Base-by-base conservation (phyloP, 1,139 yeast genomes). In the Candida tropicalis region DNA sequence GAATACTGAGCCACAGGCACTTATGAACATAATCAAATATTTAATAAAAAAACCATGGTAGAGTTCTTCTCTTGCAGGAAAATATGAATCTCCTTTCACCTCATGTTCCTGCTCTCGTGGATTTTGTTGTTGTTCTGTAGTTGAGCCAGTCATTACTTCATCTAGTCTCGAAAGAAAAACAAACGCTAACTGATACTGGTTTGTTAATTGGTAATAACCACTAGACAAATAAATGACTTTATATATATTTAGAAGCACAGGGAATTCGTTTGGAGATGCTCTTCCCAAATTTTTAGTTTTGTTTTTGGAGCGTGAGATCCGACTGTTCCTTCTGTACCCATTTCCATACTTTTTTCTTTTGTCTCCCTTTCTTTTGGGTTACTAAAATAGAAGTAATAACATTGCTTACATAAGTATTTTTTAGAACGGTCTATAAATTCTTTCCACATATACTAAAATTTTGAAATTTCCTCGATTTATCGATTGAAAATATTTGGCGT, bases 1-100 rank as follows among this genome's bases (percentile, higher is more conserved):
- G n/a, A 56, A 37, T n/a, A 57, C 44, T 9, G 73, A 65, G 3
- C 62, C 59, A 3, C 68, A 22, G 35, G 56, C 60, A 4, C 73
- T 65, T 2, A 62, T 42, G 9, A 62, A 37, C 9, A 66, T 56
- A 36, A 59, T 57, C 41, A 59, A 43, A 22, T 53, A 48, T 36
- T 57, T 58, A 6, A 42, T 45, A 24, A 61, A 44, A 1, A 53
- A 28, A 15, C 57, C 51, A 44, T 63, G 62, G n/a, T 29, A 37
- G n/a, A 29, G 35, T 3, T 24, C 28, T 18, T 31, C 35, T 13
- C 17, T 29, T 10, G 12, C 27, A 3, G 25, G 11, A 3, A 37
- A 26, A 18, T 24, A 25, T 12, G 24, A 32, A 8, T 16, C n/a
- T 8, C 8, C 24, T 13, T 35, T 25, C 3, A 17, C 24, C 7